Conservation (phyloP, 75 land plant species). For the Pinus taeda region DNA sequence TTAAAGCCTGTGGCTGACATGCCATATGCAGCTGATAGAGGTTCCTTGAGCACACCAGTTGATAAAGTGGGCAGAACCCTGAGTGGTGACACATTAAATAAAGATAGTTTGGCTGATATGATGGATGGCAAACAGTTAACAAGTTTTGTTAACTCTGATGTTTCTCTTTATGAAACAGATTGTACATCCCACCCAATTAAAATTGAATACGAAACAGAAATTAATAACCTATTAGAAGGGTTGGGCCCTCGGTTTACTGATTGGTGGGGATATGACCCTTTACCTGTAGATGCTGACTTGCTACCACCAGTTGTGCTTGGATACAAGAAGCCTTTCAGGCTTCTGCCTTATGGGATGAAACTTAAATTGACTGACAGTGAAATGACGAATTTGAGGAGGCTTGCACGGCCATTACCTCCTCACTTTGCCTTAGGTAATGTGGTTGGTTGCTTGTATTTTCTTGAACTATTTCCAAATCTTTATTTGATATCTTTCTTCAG, state of each 20-base stretch:
- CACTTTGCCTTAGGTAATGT: slow-evolving; percentile 48
- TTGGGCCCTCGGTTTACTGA: slow-evolving; percentile 49
- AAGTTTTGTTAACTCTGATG: not conserved
- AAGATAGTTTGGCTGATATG: slow-evolving; percentile 2
- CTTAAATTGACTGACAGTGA: slow-evolving; percentile 32
- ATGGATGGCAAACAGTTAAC: not conserved
- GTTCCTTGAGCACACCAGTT: slow-evolving; percentile 4
- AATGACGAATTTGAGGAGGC: slow-evolving; percentile 32
- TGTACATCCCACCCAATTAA: not conserved
- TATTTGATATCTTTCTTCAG: not conserved
- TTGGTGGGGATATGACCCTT: slow-evolving; percentile 40
- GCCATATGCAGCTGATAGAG: not conserved
- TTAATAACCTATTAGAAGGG: slow-evolving; percentile 30
- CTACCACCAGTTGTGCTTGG: slow-evolving; percentile 37
- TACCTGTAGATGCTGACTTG: slow-evolving; percentile 56
- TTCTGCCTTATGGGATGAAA: slow-evolving; percentile 32
- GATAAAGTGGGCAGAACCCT: not conserved
- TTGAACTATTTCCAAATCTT: not conserved
- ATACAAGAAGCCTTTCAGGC: slow-evolving; percentile 37
- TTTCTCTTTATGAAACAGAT: not conserved
- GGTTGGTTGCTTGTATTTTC: not conserved
- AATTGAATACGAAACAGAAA: slow-evolving; percentile 28
- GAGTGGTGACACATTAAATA: not conserved
- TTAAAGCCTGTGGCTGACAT: not conserved
- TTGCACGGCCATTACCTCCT: slow-evolving; percentile 42